Base-by-base conservation (phyloP, 2,329 filamentous ascomycete species). In the Penicillium olsonii region DNA sequence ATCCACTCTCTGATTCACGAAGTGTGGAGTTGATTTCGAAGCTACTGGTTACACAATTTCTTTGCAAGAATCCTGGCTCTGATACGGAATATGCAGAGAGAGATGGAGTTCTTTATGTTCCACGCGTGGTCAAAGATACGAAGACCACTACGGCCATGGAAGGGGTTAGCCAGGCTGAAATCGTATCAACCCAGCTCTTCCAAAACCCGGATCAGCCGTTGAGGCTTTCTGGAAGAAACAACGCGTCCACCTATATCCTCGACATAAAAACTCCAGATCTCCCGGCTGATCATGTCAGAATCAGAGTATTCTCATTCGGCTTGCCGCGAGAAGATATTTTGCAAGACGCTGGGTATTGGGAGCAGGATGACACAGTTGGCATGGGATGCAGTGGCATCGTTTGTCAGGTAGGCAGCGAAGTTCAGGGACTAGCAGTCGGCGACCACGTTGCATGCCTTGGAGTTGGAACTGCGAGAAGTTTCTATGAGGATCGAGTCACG, bases 231-330 rank as follows among this genome's bases (percentile, higher is more conserved):
- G 38, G 34, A 11, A 37, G 19, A 4, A 14, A 39, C 10, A 7
- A 19, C 9, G 12, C n/a, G 3, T 42, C 57, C 8, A 18, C 43
- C 14, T 57, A 62, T 24, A 45, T 48, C 4, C 22, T 41, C 7
- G 54, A 62, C 29, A 15, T 6, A 2, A 31, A 42, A 27, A 22
- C 29, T 9, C 9, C 18, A 3, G 35, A 42, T 5, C 38, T 60
- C 1, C 54, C 51, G 3, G 35, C 27, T 0, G 59, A 66, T n/a
- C 33, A 65, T 4, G 53, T 73, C 14, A 64, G 67, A 9, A 63
- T 73, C 20, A 54, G 62, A 31, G 63, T 69, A 34, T 68, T 69
- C 18, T 65, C 66, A 0, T 56, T 63, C 2, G 59, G 63, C 8
- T 34, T 73, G 14, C 67, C 61, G 27, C 61, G 64, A 52, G 56